Percentiles rank a stretch among this genome's conserved stretches.
Evolutionary conservation across 805 yeast species (phyloP).

Genomic region (Candida insectorum): DNA sequence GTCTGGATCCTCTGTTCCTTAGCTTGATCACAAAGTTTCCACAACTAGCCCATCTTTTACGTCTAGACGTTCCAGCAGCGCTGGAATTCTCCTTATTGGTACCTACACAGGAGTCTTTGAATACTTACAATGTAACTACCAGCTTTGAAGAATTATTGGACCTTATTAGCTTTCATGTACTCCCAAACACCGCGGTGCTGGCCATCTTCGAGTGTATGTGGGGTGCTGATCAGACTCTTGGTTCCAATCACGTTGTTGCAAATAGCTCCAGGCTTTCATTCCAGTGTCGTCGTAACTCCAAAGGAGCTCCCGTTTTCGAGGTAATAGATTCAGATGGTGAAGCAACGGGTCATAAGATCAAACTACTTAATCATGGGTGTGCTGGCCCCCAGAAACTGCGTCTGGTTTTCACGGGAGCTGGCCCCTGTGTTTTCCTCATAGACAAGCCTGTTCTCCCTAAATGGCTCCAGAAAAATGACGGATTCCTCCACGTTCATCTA

Average conservation of each 20-base stretch:
- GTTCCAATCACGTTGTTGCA: constrained; percentile 31
- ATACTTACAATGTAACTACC: constrained; percentile 46
- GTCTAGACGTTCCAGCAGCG: constrained; percentile 17
- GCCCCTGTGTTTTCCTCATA: constrained; percentile 54
- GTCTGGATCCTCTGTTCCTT: constrained; percentile 26
- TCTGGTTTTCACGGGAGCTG: neutral
- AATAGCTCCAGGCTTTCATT: constrained; percentile 41
- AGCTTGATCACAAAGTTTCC: constrained; percentile 46
- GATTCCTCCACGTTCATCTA: constrained; percentile 53
- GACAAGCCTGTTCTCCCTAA: constrained; percentile 64
- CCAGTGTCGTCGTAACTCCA: constrained; percentile 10
- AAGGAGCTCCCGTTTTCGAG: constrained; percentile 8
- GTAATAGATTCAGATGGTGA: constrained; percentile 5
- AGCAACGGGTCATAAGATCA: constrained; percentile 45
- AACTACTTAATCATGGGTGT: constrained; percentile 61
- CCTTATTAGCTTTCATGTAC: constrained; percentile 64
- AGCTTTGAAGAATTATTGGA: constrained; percentile 43
- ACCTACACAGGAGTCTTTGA: constrained; percentile 61
- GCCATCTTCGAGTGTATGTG: constrained; percentile 44
- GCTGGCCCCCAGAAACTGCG: constrained; percentile 32
- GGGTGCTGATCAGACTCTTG: neutral
- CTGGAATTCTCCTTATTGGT: constrained; percentile 60
- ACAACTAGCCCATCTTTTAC: constrained; percentile 39
- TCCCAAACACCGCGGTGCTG: constrained; percentile 54
- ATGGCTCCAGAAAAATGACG: constrained; percentile 53